phyloP scores from a whole-genome alignment of 176 grass and related monocot genomes.

The Elaeis guineensis region DNA sequence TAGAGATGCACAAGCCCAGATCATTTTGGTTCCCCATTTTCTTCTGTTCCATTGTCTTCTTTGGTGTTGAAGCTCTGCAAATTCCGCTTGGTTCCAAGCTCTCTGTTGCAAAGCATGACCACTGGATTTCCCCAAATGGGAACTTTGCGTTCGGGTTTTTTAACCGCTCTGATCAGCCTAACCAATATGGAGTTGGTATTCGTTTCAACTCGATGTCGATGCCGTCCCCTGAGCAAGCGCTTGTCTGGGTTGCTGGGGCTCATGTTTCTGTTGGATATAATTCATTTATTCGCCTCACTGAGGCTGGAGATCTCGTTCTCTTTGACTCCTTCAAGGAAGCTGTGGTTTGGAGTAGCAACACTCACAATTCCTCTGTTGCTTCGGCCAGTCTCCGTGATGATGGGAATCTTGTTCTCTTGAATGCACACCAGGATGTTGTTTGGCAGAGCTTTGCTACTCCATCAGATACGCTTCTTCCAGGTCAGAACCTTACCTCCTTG shows the following conservation, averaged over 20 bases:
- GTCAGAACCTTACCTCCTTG: constrained; percentile 1
- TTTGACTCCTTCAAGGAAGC: not conserved
- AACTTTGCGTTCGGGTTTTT: constrained; percentile 1
- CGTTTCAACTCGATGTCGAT: constrained; percentile 1
- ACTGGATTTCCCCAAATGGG: not conserved
- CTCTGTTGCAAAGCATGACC: not conserved
- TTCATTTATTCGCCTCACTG: constrained; percentile 4
- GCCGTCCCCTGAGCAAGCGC: not conserved
- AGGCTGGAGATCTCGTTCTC: not conserved
- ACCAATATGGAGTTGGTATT: constrained; percentile 3
- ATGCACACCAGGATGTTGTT: not conserved
- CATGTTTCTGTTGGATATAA: constrained; percentile 4
- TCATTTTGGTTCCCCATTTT: not conserved
- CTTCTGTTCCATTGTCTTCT: not conserved
- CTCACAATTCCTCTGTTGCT: not conserved
- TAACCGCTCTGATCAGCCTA: not conserved
- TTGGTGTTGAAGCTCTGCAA: too few species aligned
- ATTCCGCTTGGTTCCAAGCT: constrained; percentile 5
- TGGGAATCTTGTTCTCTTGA: constrained; percentile 7
- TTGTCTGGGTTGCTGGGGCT: not conserved
- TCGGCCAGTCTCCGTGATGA: not conserved
- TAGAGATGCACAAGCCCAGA: not conserved
- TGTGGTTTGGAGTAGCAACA: constrained; percentile 5
- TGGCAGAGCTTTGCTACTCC: constrained; percentile 7
- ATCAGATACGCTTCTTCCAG: not conserved